Evolutionary conservation across 805 yeast species (phyloP), one percentile per base, ranked within the genome.

Genomic region (Ogataea degrootiae): DNA sequence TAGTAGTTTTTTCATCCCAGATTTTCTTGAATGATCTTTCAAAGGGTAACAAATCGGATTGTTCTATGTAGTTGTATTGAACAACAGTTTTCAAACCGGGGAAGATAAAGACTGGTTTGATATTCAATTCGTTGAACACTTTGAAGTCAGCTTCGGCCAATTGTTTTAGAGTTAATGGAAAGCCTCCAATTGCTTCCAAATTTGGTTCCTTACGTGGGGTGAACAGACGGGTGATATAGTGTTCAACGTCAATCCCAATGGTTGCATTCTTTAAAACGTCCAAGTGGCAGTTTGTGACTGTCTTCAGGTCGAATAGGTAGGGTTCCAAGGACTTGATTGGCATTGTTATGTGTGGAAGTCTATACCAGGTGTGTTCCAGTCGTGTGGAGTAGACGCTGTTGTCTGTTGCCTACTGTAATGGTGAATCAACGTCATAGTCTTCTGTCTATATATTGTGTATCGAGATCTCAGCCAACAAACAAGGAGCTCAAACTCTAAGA

Each of bases 161-260:
- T 49, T 69, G 68, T 47, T 70, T 73, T 52, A 89, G 66, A 4
- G 87, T 76, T 42, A 76, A 63, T 1, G 96, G 96, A 47, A 83
- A 76, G 0, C 96, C 96, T 22, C 96, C 96, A 53, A 85, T 75
- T 9, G 94, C 96, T 43, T 83, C 85, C 37, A 82, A 64, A 50
- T 77, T 78, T 42, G 83, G 84, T 55, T 87, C 96, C 47, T 80
- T 81, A 53, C 81, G 82, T 54, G 71, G 71, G 5, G 83, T 71
- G 50, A 85, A 66, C 39, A 85, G 71, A 45, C 87, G 68, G 23
- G 85, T 71, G 36, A 88, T 65, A 59, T 88, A 90, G 61, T 88
- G 90, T 54, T 80, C 86, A 14, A 83, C 94, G 62, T 90, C 96
- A 40, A 89, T 85, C 47, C 96, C 96, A 44, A 89, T 69, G 15